Base-by-base conservation (phyloP, 495 filamentous ascomycete genomes). In the Podospora comata region DNA sequence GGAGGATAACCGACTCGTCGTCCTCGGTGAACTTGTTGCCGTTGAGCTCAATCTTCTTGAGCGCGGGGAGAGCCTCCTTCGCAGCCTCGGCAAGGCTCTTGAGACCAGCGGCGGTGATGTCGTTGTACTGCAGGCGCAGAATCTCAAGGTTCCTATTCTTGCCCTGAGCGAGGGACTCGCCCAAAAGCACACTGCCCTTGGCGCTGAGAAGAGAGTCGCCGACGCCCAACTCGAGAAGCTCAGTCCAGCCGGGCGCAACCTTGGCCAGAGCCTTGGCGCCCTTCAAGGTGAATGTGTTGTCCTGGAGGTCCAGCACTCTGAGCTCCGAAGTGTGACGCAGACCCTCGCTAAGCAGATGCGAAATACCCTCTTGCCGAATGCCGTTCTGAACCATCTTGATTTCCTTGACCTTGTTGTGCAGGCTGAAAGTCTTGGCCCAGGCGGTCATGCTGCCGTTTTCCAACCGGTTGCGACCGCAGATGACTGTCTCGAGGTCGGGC, bases 371-470 rank as follows among this genome's bases (percentile, higher is more conserved):
- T 75, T 94, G 92, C 39, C 95, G 87, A 69, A 99, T 99, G 60
- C 96, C 95, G 78, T 99, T 98, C 79, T 98, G 95, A 48, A 95
- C 93, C 95, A 99, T 97, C 86, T 94, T 96, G 65, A 99, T 87
- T 62, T 88, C 88, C 77, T 89, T 90, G 34, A 98, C 83, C 30
- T 86, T 86, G 58, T 85, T 88, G 77, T 98, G 92, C 65, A 92
- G 89, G 71, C 87, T 85, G 74, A 92, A 97, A 0, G 91, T 86
- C 73, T 88, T 89, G 39, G 94, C 92, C 96, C 96, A 99, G 0
- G 95, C 93, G 19, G 85, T 87, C 96, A 98, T 98, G 70, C 89
- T 92, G 62, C 94, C 96, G 76, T 92, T 97, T 81, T 99, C 95
- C 71, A 98, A 84, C 61, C 95, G 85, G 77, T 99, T 99, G 34